Percentiles rank a stretch among this genome's conserved stretches.
phyloP scores from a whole-genome alignment of 306 rosid genomes.

The Pterocarpus santalinus region DNA sequence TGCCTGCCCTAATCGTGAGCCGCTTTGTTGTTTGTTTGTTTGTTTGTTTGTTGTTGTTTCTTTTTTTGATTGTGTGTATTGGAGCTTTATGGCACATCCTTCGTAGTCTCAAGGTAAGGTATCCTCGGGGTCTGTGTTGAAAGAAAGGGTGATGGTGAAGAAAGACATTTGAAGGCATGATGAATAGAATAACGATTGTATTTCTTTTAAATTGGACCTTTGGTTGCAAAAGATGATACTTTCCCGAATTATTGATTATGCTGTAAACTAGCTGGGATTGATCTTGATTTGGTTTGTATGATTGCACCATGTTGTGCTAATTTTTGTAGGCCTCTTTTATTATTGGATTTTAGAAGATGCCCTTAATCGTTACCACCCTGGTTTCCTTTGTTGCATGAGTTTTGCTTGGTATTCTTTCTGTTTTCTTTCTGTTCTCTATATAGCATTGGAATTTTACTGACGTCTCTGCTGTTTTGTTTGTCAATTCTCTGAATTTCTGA shows the following conservation, averaged over 20 bases:
- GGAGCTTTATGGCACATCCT: no score
- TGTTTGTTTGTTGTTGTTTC: not conserved
- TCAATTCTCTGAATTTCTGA: slow-evolving; percentile 38
- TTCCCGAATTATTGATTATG: slow-evolving; percentile 21
- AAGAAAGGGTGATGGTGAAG: not conserved
- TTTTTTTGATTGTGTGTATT: slow-evolving; percentile 3
- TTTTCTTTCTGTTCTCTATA: slow-evolving; percentile 3
- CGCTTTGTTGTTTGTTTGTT: not conserved
- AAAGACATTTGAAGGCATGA: not conserved
- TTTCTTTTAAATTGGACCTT: not conserved
- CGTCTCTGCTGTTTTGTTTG: slow-evolving; percentile 25
- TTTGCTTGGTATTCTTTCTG: not conserved
- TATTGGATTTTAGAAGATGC: slow-evolving; percentile 9
- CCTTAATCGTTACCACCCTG: not conserved
- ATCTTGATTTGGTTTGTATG: slow-evolving; percentile 22
- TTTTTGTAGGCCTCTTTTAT: not conserved
- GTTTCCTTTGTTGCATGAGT: slow-evolving; percentile 18
- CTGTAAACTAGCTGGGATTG: slow-evolving; percentile 19
- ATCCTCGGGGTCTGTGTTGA: no score
- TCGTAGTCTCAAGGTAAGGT: no score
- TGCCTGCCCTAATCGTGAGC: slow-evolving; percentile 24
- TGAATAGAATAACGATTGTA: not conserved
- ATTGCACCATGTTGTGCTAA: slow-evolving; percentile 12
- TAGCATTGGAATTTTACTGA: slow-evolving; percentile 36
- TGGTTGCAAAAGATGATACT: slow-evolving; percentile 3